These are phyloP conservation scores for Tetraselmis striata DNA, from an alignment of 139 green algal genomes.

Conservation along the genomic window DNA sequence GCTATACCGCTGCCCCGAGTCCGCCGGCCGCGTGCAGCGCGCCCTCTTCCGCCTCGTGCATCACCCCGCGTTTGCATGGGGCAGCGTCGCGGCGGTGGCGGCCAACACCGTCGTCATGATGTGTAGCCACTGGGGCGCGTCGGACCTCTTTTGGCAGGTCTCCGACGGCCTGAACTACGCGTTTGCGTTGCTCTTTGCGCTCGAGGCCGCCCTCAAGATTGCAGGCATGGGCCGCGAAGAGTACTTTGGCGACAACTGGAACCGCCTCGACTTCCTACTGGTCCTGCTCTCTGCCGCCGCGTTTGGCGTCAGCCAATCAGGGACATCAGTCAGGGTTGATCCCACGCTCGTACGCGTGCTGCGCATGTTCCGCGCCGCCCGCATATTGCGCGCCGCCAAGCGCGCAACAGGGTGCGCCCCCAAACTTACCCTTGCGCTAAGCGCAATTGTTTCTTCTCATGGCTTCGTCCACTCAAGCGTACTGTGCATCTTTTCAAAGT, in stretches of 20 bases:
- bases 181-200: background rate
- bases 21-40: background rate
- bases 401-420: background rate
- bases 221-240: background rate
- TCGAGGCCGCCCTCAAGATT: conserved; percentile 8
- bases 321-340: background rate
- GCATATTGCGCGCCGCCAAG: background rate
- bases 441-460: too few species aligned
- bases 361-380: background rate
- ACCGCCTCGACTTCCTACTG: conserved; percentile 9
- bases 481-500: too few species aligned
- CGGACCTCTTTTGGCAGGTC: background rate
- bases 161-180: background rate
- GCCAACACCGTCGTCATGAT: background rate
- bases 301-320: background rate
- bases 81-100: background rate
- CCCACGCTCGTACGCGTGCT: background rate
- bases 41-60: background rate
- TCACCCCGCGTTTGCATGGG: background rate
- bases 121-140: background rate
- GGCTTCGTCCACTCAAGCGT: too few species aligned
- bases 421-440: too few species aligned
- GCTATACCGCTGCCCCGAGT: background rate
- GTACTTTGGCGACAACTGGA: conserved; percentile 11
- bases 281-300: background rate